Conservation (phyloP, 1,139 yeast genomes). For the Candida sp. region DNA sequence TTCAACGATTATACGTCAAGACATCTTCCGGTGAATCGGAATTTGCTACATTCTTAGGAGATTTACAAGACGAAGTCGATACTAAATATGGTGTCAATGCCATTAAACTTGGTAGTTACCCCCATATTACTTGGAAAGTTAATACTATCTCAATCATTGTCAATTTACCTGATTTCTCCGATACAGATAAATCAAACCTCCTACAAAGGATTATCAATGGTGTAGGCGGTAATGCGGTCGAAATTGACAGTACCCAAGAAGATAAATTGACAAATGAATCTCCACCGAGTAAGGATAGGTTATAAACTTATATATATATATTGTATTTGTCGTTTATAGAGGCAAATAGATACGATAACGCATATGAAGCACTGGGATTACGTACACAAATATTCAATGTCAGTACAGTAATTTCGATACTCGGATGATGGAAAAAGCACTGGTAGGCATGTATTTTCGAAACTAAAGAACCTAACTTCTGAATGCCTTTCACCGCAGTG, state of each 20-base stretch:
- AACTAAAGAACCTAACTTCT: no score
- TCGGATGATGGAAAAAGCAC: no score
- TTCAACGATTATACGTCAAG: slow-evolving; percentile 54
- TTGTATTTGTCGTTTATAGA: background rate
- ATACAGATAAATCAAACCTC: slow-evolving; percentile 34
- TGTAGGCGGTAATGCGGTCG: slow-evolving; percentile 48
- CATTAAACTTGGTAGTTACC: slow-evolving; percentile 80
- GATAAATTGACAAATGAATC: slow-evolving; percentile 16
- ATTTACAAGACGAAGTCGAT: slow-evolving; percentile 47
- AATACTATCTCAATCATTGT: slow-evolving; percentile 77
- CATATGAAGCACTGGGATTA: no score
- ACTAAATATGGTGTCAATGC: slow-evolving; percentile 25
- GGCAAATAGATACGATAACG: no score
- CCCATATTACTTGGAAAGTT: slow-evolving; percentile 62
- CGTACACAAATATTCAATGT: no score
- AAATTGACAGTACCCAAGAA: slow-evolving; percentile 55
- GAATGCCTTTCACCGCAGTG: no score
- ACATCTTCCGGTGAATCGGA: slow-evolving; percentile 62
- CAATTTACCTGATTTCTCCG: slow-evolving; percentile 26
- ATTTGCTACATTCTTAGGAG: slow-evolving; percentile 61
- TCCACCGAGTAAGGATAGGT: no score
- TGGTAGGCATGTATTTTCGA: no score
- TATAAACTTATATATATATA: background rate
- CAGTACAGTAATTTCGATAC: no score
- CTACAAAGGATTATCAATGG: slow-evolving; percentile 44